These are phyloP conservation scores for Rhizoclosmatium sp. DNA, from an alignment of 192 early-diverging fungal species.

Conservation along the genomic window DNA sequence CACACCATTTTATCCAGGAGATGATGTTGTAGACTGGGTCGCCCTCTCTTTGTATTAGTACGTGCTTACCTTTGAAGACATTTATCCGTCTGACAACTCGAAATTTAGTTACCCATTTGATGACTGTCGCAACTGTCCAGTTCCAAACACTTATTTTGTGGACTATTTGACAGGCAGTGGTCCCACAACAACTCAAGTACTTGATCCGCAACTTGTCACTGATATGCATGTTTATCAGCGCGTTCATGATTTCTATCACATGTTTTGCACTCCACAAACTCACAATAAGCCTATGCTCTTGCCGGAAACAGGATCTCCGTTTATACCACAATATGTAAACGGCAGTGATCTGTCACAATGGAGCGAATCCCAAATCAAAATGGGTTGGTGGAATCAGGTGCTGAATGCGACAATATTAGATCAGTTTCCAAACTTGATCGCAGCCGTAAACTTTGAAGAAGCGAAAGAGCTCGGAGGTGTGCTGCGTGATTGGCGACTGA, in stretches of 20 bases:
- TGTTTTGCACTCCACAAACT: slow-evolving; percentile 46
- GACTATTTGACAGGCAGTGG: slow-evolving; percentile 16
- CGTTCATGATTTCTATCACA: slow-evolving; percentile 48
- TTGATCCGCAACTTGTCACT: slow-evolving; percentile 43
- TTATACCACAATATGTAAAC: slow-evolving; percentile 32
- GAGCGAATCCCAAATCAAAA: not conserved
- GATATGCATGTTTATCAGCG: slow-evolving; percentile 32
- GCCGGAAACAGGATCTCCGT: slow-evolving; percentile 17
- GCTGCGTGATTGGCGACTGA: slow-evolving; percentile 5
- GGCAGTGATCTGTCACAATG: slow-evolving; percentile 4
- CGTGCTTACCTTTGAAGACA: too few species aligned
- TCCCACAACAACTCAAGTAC: slow-evolving; percentile 21
- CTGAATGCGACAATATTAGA: not conserved
- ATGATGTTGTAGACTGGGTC: slow-evolving; percentile 61
- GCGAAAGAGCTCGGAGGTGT: not conserved
- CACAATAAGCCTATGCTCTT: slow-evolving; percentile 57
- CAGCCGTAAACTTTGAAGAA: slow-evolving; percentile 21
- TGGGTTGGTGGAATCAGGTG: slow-evolving; percentile 11
- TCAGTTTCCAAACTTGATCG: not conserved
- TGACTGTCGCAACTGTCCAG: not conserved
- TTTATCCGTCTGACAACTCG: too few species aligned
- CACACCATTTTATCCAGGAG: slow-evolving; percentile 60
- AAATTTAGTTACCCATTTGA: not conserved
- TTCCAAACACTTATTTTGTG: slow-evolving; percentile 35
- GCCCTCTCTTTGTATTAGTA: slow-evolving; percentile 53